Conservation (phyloP, 371 early-diverging fungal genomes). For the Rhizopus sp. region DNA sequence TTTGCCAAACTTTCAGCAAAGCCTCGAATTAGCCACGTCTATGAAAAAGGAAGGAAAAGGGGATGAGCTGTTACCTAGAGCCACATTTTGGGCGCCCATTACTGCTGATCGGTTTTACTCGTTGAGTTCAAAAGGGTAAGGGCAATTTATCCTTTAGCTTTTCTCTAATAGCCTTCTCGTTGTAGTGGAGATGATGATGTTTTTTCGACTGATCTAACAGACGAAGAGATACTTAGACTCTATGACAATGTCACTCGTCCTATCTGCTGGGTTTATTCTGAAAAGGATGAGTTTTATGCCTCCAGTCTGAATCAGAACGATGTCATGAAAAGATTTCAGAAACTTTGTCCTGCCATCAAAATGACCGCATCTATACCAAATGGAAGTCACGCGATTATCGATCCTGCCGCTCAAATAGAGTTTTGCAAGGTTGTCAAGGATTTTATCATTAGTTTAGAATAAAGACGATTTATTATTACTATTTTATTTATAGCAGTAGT, state of each 20-base stretch:
- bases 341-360: conserved; percentile 39
- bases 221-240: conserved; percentile 32
- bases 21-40: conserved; percentile 30
- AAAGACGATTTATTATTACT: not conserved
- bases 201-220: conserved; percentile 55
- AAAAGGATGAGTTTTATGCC: conserved; percentile 50
- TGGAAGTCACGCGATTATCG: conserved; percentile 48
- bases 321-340: conserved; percentile 33
- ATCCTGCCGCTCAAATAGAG: conserved; percentile 27
- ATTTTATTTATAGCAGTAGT: conserved; percentile 55
- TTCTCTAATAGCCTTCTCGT: conserved; percentile 1
- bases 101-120: conserved; percentile 55
- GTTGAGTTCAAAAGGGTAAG: conserved; percentile 43
- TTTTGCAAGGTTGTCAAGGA: conserved; percentile 16
- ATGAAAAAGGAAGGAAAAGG: conserved; percentile 44
- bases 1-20: conserved; percentile 27
- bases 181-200: conserved; percentile 61
- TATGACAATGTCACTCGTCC: conserved; percentile 43
- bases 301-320: conserved; percentile 22
- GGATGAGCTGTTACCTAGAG: conserved; percentile 44
- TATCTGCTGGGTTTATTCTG: conserved; percentile 43
- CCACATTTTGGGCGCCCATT: conserved; percentile 35
- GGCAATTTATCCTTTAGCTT: not conserved
- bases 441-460: conserved; percentile 8
- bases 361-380: conserved; percentile 34